Evolutionary conservation across 2,329 filamentous ascomycete species (phyloP).

Genomic region (Erysiphe pulchra): DNA sequence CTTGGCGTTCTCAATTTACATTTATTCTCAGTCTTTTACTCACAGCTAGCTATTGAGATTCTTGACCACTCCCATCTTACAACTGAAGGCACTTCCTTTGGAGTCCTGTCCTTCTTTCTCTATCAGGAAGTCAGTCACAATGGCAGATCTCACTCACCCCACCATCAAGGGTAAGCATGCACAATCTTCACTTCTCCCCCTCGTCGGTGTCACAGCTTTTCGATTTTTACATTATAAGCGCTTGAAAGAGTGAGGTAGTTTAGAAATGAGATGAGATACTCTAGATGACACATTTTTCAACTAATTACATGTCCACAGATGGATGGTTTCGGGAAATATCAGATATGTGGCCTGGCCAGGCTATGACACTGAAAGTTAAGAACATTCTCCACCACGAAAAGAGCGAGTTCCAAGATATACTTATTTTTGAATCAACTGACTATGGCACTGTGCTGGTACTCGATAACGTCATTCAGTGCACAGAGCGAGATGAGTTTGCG

Average conservation of each 20-base stretch:
- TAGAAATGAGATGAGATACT: neutral
- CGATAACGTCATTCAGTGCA: constrained; percentile 98
- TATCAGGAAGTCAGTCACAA: constrained; percentile 7
- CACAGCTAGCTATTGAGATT: no score
- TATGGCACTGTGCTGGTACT: constrained; percentile 89
- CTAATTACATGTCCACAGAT: constrained; percentile 30
- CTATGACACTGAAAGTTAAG: constrained; percentile 95
- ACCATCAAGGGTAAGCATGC: constrained; percentile 29
- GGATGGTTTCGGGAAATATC: constrained; percentile 99
- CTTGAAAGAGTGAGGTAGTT: neutral
- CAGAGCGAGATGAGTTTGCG: constrained; percentile 95
- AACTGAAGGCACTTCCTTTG: no score
- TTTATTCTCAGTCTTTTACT: no score
- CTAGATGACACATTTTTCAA: neutral
- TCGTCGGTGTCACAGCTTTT: neutral
- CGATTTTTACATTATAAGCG: neutral
- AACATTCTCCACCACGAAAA: constrained; percentile 98
- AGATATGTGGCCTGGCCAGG: constrained; percentile 96
- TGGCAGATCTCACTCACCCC: constrained; percentile 28
- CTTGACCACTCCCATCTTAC: no score
- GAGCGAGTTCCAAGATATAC: constrained; percentile 95
- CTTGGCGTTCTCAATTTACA: no score
- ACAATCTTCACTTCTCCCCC: neutral
- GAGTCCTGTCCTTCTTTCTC: neutral
- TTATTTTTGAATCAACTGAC: constrained; percentile 96